phyloP scores from a whole-genome alignment of 805 yeast genomes.

The Komagataella pseudopastoris region DNA sequence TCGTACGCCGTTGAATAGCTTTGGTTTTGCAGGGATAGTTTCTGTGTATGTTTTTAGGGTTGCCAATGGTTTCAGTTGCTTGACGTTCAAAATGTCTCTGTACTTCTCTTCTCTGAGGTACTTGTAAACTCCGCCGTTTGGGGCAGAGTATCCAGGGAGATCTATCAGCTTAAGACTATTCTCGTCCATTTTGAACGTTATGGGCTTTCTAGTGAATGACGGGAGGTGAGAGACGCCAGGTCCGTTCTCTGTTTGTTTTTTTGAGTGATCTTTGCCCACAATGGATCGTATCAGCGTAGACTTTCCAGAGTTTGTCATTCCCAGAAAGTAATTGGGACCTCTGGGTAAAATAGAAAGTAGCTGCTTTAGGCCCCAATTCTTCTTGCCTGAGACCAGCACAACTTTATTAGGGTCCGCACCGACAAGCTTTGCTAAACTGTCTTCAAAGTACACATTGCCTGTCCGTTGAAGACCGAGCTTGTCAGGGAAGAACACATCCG shows the following conservation, averaged over 20 bases:
- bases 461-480: constrained; percentile 9
- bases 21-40: not conserved
- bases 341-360: constrained; percentile 24
- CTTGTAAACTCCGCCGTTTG: constrained; percentile 15
- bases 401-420: constrained; percentile 22
- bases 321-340: constrained; percentile 36
- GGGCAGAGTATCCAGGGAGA: constrained; percentile 30
- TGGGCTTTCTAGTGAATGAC: constrained; percentile 51
- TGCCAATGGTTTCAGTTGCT: not conserved
- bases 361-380: constrained; percentile 35
- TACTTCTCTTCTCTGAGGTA: constrained; percentile 6
- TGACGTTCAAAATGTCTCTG: not conserved
- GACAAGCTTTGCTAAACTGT: constrained; percentile 15
- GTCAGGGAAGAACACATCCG: constrained; percentile 19
- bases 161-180: constrained; percentile 19
- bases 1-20: constrained; percentile 10
- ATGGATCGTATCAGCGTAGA: constrained; percentile 43
- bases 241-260: constrained; percentile 15
- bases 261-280: constrained; percentile 6
- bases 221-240: constrained; percentile 46
- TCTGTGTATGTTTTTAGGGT: constrained; percentile 2
- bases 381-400: constrained; percentile 33
- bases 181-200: constrained; percentile 21
- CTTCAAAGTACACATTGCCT: constrained; percentile 18
- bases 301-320: constrained; percentile 61